Conservation (phyloP, 495 filamentous ascomycete genomes). For the Darksidea phi region DNA sequence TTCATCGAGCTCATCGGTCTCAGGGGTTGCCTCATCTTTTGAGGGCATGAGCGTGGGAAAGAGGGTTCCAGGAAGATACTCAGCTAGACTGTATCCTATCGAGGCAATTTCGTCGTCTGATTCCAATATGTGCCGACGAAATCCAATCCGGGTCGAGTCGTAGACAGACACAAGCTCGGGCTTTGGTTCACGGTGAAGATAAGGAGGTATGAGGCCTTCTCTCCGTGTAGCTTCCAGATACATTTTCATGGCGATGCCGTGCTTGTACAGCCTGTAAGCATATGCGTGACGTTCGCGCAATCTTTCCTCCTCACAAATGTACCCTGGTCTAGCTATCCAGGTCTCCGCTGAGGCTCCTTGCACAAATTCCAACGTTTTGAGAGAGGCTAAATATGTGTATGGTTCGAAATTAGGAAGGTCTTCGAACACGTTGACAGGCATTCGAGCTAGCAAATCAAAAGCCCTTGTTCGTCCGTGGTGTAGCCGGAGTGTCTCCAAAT, state of each 20-base stretch:
- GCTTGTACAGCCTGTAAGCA: constrained; percentile 14
- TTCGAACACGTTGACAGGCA: constrained; percentile 10
- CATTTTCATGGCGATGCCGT: constrained; percentile 14
- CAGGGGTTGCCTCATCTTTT: background rate
- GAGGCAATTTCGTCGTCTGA: background rate
- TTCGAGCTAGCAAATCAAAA: too few species aligned
- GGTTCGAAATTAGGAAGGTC: constrained; percentile 3
- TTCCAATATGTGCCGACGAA: background rate
- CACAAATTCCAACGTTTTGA: constrained; percentile 17
- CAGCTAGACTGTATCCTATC: background rate
- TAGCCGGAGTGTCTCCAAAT: constrained; percentile 15
- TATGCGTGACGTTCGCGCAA: constrained; percentile 15
- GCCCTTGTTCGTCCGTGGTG: background rate
- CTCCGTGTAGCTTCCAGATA: constrained; percentile 7
- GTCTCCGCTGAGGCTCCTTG: background rate
- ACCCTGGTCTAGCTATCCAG: background rate
- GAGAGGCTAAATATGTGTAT: constrained; percentile 4
- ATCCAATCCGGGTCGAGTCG: constrained; percentile 16
- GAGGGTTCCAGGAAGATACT: background rate
- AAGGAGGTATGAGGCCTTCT: constrained; percentile 15
- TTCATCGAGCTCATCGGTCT: constrained; percentile 14
- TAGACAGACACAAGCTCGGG: constrained; percentile 11
- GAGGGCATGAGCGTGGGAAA: background rate
- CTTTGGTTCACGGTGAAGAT: constrained; percentile 7
- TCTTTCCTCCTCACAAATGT: constrained; percentile 7